Conservation (phyloP, 306 rosid genomes). For the Astragalus glycyphyllos region DNA sequence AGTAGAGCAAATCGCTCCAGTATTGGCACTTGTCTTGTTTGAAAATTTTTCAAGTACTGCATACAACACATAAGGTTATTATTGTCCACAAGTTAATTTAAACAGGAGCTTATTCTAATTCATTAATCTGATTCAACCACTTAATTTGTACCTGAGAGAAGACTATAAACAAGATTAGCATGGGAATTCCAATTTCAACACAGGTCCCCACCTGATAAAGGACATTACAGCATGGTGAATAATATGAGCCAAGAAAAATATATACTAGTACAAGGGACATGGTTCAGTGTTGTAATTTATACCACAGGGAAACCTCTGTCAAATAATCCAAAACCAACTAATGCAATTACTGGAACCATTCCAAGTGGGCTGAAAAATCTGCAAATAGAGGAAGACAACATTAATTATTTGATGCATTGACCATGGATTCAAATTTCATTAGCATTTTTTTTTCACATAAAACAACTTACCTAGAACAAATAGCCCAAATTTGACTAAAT, state of each 20-base stretch:
- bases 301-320: slow-evolving; percentile 99
- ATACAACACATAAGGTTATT: slow-evolving; percentile 17
- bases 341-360: slow-evolving; percentile 95
- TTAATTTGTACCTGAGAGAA: slow-evolving; percentile 77
- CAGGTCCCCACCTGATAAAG: slow-evolving; percentile 87
- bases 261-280: slow-evolving; percentile 16
- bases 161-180: slow-evolving; percentile 80
- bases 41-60: slow-evolving; percentile 83
- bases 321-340: slow-evolving; percentile 94
- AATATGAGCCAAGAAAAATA: not conserved
- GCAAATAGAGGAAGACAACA: slow-evolving; percentile 37
- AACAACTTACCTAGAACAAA: slow-evolving; percentile 75
- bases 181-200: slow-evolving; percentile 96
- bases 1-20: slow-evolving; percentile 84
- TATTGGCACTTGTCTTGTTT: slow-evolving; percentile 67
- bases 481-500: slow-evolving; percentile 90
- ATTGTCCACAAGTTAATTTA: not conserved
- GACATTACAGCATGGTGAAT: slow-evolving; percentile 30
- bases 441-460: slow-evolving; percentile 5
- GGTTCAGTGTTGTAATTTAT: slow-evolving; percentile 30
- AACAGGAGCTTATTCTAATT: not conserved
- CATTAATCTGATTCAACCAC: not conserved
- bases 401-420: slow-evolving; percentile 10
- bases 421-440: not conserved
- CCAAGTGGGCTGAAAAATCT: slow-evolving; percentile 99